Evolutionary conservation across 1,284 basidiomycete genomes (phyloP), one percentile per base, ranked within the genome.

Genomic region (Marasmius sp.): DNA sequence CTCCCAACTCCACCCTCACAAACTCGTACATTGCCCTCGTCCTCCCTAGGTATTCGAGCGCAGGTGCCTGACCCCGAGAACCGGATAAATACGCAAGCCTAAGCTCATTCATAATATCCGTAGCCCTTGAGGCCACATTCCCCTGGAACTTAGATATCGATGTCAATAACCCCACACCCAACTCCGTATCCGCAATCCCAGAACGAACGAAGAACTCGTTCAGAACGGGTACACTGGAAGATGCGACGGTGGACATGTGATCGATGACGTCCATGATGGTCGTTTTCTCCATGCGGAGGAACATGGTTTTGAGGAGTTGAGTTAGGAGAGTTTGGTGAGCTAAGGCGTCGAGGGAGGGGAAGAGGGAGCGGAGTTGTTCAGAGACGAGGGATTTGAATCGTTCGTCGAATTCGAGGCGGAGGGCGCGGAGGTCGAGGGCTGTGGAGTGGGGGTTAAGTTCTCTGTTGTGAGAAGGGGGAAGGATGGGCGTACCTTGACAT

Each of bases 381-480:
- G n/a, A 16, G 39, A 79, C 68, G 67, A 81, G 74, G 36, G 61
- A 60, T 59, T 73, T 64, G 38, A 80, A 68, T 48, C 69, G 69
- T 11, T 61, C 66, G 55, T 77, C 71, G 72, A 84, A 79, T 58
- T 78, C 75, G 65, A 68, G 65, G 69, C 84, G 81, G 65, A 84
- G 66, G 16, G 82, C 79, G 59, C 84, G 81, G 41, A 85, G 74
- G 68, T 85, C 84, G 61, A 84, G 74, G 8, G 83, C 83, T 66
- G 38, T 22, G 41, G 59, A 18, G 18, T 43, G 37, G 2, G 27
- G 27, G 33, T 7, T 50, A 2, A 18, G 20, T n/a, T n/a, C 59
- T 34, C 39, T 49, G 22, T 34, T 47, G 3, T 20, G 22, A 27
- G 33, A 58, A 34, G 6, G 53, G 43, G 33, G 45, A 1, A 11